Evolutionary conservation across 2,329 filamentous ascomycete species (phyloP), one percentile per base, ranked within the genome.

Genomic region (Hortaea sp.): DNA sequence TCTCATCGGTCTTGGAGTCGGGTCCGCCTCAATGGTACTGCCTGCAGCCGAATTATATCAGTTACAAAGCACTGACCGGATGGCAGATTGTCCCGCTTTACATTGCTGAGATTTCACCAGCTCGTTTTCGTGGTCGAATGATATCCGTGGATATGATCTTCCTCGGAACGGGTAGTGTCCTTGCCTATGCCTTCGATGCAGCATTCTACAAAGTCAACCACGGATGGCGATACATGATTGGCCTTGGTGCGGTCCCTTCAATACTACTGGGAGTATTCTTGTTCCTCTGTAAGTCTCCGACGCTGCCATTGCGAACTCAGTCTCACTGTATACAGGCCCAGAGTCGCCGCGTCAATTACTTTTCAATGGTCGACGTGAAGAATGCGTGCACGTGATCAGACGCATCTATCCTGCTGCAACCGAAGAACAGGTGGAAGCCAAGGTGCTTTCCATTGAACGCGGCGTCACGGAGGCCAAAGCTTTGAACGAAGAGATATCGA

Each of bases 191-290:
- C 1, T 69, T 88, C 5, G 90, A 90, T 1, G 95, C 85, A 84
- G 64, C 74, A 0, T 82, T 94, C 41, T 75, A 79, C 5, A 51
- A 52, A 7, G 73, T 76, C 6, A 49, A 56, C 6, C 76, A 74
- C 9, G 87, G 84, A 1, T 97, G 90, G 89, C 74, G 88, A 42
- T 94, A 85, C 82, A 89, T 95, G 78, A 88, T 95, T 0, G 89
- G 89, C 0, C 66, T 95, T 0, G 90, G 89, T 0, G 85, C 85
- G 6, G 51, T 84, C 28, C 90, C 90, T 0, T 89, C 88, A 0
- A 63, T 77, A 0, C 46, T 88, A 3, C 90, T 95, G 63, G 76
- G 79, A 5, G 62, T 73, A 0, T 68, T 94, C 45, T 68, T 95
- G 49, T 56, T 79, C 2, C 71, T 79, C 43, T 20, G 20, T 20